Conservation (phyloP, 495 filamentous ascomycete genomes). For the Podospora pseudopauciseta region DNA sequence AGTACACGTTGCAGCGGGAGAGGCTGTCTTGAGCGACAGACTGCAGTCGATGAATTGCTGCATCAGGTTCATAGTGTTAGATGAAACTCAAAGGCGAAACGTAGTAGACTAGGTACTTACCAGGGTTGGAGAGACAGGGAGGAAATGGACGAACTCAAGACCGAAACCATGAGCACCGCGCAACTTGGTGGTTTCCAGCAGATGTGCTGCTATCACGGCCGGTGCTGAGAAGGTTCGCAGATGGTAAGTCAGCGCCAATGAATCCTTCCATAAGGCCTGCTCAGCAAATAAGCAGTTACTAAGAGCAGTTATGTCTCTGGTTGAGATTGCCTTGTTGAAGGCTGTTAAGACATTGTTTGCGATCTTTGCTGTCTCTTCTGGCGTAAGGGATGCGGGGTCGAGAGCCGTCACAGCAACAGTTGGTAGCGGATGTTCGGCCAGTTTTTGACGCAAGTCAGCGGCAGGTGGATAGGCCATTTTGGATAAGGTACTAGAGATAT, state of each 20-base stretch:
- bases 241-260: constrained; percentile 31
- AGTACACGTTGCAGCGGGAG: constrained; percentile 23
- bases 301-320: constrained; percentile 18
- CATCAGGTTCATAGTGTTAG: not conserved
- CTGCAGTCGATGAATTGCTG: constrained; percentile 22
- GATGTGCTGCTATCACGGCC: constrained; percentile 18
- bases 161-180: constrained; percentile 15
- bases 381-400: constrained; percentile 12
- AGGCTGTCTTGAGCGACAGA: constrained; percentile 27
- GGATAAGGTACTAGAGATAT: not conserved
- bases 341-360: constrained; percentile 9
- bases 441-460: constrained; percentile 24
- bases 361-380: constrained; percentile 9
- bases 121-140: constrained; percentile 14
- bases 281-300: constrained; percentile 20
- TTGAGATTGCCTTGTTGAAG: constrained; percentile 22
- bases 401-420: constrained; percentile 19
- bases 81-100: not conserved
- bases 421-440: constrained; percentile 21
- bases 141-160: constrained; percentile 18
- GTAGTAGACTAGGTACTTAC: constrained; percentile 11
- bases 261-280: constrained; percentile 35
- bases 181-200: constrained; percentile 21
- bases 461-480: not conserved
- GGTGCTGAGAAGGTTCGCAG: constrained; percentile 27